These are phyloP conservation scores for Phytophthora meadii DNA, from an alignment of 352 stramenopile species.

Conservation along the genomic window DNA sequence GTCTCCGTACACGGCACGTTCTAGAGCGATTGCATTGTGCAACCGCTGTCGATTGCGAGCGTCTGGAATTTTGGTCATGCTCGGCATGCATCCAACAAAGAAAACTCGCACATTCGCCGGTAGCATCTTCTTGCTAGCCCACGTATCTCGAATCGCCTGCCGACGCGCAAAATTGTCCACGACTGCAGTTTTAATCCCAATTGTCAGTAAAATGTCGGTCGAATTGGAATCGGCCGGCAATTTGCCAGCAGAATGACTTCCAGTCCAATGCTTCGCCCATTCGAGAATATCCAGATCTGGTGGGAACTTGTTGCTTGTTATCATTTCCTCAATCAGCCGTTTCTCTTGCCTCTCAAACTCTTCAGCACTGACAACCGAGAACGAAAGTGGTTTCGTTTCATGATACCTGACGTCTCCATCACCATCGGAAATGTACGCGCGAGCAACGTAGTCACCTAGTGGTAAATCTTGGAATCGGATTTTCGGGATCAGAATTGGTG, in stretches of 20 bases:
- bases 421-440: constrained; percentile 7
- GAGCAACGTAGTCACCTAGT: constrained; percentile 8
- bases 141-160: constrained; percentile 48
- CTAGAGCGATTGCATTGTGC: constrained; percentile 17
- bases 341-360: constrained; percentile 10
- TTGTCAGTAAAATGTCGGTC: constrained; percentile 15
- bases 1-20: constrained; percentile 43
- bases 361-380: constrained; percentile 8
- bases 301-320: constrained; percentile 9
- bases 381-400: background rate
- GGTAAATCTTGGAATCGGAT: constrained; percentile 27
- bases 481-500: constrained; percentile 11
- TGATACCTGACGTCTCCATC: constrained; percentile 1
- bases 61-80: background rate
- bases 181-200: constrained; percentile 48
- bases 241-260: too few species aligned
- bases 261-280: constrained; percentile 3
- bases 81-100: constrained; percentile 36
- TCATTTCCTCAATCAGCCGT: background rate
- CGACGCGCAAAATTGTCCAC: constrained; percentile 34
- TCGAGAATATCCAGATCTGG: constrained; percentile 11
- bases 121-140: constrained; percentile 24
- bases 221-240: too few species aligned
- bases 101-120: constrained; percentile 18
- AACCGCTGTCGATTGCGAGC: background rate